Base-by-base conservation (phyloP, 1,284 basidiomycete species). In the Fomitopsis betulina region DNA sequence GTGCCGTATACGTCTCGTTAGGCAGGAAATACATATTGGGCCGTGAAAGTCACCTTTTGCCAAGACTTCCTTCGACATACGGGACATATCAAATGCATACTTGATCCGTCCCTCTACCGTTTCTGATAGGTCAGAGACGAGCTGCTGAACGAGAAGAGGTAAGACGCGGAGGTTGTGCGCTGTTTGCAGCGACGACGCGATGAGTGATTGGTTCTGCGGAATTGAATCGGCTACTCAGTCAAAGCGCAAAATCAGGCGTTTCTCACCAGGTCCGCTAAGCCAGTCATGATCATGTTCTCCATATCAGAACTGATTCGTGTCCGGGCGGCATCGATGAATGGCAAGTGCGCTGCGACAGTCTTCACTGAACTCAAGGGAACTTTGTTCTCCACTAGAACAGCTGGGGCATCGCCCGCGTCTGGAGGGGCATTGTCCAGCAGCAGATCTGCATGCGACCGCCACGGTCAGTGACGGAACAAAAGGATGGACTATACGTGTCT, bases 101-200 rank as follows among this genome's bases (percentile, higher is more conserved):
- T 82, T 83, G 55, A 96, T 93, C 5, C 93, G 83, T 35, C 85
- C 81, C 57, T 93, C 89, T 2, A 97, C 89, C 0, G 91, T 88
- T 57, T 94, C 87, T 25, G 89, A 93, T 12, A 98, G 77, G 68
- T 97, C 93, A 5, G 76, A 75, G 15, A 97, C 77, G 0, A 98
- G 82, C 58, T 86, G 86, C 59, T 89, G 84, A 1, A 98, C 92
- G 2, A 98, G 82, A 21, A 86, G 80, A 0, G 95, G 91, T 3
- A 98, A 79, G 7, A 93, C 85, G 25, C 89, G 82, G 7, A 99
- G 83, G 70, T 98, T 98, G 73, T 94, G 91, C 2, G 96, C 94
- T 0, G 94, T 97, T 78, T 98, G 96, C 8, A 98, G 80, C 0
- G 94, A 93, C 2, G 93, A 93, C 0, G 93, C 92, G 1, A 99